A percentile compares a stretch with the other conserved stretches of the same genome.
phyloP scores from a whole-genome alignment of 2,329 filamentous ascomycete species.

The Ustulina deusta region DNA sequence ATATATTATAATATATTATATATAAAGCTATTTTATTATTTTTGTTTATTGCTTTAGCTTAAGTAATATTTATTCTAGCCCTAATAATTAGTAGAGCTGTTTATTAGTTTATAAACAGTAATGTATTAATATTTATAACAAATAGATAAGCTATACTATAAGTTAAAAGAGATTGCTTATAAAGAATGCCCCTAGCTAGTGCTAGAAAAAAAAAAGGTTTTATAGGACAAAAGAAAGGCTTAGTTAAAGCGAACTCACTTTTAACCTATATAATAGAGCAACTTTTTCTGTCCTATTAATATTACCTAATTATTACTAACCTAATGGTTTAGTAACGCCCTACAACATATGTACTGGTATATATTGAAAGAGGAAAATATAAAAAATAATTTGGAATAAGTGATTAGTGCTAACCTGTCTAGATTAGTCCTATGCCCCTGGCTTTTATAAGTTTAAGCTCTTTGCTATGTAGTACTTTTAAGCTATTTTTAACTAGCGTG shows the following conservation, averaged over 20 bases:
- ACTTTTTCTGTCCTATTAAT: conserved; percentile 1
- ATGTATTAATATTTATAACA: neutral
- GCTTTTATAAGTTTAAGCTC: neutral
- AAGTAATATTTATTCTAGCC: neutral
- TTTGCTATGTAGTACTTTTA: neutral
- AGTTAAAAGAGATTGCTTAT: too few relatives aligned
- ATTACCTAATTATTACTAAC: conserved; percentile 4
- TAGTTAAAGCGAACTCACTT: neutral
- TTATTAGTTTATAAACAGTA: conserved; percentile 1
- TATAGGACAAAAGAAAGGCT: neutral
- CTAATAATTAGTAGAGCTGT: neutral
- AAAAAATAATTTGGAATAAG: conserved; percentile 3
- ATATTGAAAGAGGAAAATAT: neutral
- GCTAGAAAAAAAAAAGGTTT: too few relatives aligned
- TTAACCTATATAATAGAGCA: neutral
- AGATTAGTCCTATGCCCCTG: neutral
- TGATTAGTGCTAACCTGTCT: neutral
- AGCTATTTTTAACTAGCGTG: neutral
- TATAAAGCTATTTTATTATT: neutral
- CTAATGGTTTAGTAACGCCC: neutral
- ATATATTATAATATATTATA: too few relatives aligned
- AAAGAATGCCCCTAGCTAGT: too few relatives aligned
- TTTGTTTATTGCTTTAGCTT: neutral
- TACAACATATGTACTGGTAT: neutral
- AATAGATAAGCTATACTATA: too few relatives aligned